phyloP scores from a whole-genome alignment of 2,329 filamentous ascomycete species.

The Zymoseptoria tritici region DNA sequence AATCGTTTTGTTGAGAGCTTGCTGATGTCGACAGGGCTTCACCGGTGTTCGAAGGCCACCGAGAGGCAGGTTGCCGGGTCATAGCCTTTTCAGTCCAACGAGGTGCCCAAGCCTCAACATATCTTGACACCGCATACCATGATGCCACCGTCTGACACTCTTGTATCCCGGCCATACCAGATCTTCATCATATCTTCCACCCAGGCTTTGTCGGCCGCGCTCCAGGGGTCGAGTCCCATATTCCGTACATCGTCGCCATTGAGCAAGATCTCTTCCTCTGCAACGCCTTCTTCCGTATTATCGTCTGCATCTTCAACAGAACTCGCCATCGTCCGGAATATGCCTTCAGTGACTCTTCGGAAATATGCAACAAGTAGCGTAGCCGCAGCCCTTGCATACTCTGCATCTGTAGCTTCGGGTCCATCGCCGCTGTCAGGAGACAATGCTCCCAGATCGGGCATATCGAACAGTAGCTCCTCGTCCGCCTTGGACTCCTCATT shows the following conservation, averaged over 20 bases:
- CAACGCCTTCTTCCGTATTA: slow-evolving; percentile 32
- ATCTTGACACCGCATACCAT: slow-evolving; percentile 48
- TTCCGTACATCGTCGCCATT: slow-evolving; percentile 57
- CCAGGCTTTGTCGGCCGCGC: slow-evolving; percentile 60
- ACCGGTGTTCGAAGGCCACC: too few relatives aligned
- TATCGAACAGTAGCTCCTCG: slow-evolving; percentile 36
- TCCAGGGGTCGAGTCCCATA: slow-evolving; percentile 77
- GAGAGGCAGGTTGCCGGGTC: too few relatives aligned
- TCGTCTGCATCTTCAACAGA: slow-evolving; percentile 47
- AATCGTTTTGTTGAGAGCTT: too few relatives aligned
- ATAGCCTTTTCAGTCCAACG: neutral
- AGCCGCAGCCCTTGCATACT: slow-evolving; percentile 39
- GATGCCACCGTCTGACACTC: slow-evolving; percentile 64
- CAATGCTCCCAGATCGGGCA: slow-evolving; percentile 28
- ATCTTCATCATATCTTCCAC: slow-evolving; percentile 43
- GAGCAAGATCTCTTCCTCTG: slow-evolving; percentile 40
- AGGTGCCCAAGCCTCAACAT: slow-evolving; percentile 12
- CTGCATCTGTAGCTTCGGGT: slow-evolving; percentile 7
- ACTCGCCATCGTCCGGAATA: slow-evolving; percentile 56
- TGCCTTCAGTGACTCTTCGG: slow-evolving; percentile 62
- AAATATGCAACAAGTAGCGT: slow-evolving; percentile 74
- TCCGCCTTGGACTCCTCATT: slow-evolving; percentile 49
- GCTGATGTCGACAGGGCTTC: too few relatives aligned
- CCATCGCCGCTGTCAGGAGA: slow-evolving; percentile 4
- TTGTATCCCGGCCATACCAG: neutral